Conservation (phyloP, 352 stramenopile species). For the Phytophthora megakarya region DNA sequence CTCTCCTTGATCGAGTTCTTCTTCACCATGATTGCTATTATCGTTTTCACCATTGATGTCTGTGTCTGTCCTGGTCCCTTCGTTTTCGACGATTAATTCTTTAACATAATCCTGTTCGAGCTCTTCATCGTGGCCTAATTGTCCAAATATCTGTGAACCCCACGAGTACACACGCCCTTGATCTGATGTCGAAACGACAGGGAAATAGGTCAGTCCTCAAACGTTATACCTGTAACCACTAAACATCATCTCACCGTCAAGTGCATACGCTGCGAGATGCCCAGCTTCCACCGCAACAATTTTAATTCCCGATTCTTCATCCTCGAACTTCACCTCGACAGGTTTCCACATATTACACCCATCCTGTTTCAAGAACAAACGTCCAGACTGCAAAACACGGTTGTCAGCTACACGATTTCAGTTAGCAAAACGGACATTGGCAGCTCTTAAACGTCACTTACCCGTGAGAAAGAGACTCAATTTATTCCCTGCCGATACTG, state of each 20-base stretch:
- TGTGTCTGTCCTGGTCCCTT: slow-evolving; percentile 1
- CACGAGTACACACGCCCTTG: slow-evolving; percentile 58
- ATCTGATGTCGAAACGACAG: slow-evolving; percentile 25
- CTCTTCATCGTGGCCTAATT: slow-evolving; percentile 54
- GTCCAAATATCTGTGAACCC: slow-evolving; percentile 57
- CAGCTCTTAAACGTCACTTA: slow-evolving; percentile 6
- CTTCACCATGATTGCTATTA: neutral
- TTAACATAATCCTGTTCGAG: slow-evolving; percentile 5
- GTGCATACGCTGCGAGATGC: slow-evolving; percentile 56
- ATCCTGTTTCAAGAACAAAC: slow-evolving; percentile 60
- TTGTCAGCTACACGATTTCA: slow-evolving; percentile 28
- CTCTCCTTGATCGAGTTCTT: slow-evolving; percentile 14
- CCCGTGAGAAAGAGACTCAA: slow-evolving; percentile 69
- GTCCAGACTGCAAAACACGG: slow-evolving; percentile 52
- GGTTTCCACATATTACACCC: slow-evolving; percentile 61
- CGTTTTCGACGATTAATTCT: neutral
- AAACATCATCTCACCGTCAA: slow-evolving; percentile 44
- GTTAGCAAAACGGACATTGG: slow-evolving; percentile 1
- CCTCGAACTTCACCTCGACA: slow-evolving; percentile 30
- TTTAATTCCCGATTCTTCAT: slow-evolving; percentile 11
- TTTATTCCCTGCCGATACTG: slow-evolving; percentile 54
- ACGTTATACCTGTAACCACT: neutral
- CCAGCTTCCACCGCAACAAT: slow-evolving; percentile 56
- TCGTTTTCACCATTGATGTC: neutral
- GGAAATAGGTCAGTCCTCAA: neutral